Conservation (phyloP, 345 rosid species). For the Alliaria petiolata region DNA sequence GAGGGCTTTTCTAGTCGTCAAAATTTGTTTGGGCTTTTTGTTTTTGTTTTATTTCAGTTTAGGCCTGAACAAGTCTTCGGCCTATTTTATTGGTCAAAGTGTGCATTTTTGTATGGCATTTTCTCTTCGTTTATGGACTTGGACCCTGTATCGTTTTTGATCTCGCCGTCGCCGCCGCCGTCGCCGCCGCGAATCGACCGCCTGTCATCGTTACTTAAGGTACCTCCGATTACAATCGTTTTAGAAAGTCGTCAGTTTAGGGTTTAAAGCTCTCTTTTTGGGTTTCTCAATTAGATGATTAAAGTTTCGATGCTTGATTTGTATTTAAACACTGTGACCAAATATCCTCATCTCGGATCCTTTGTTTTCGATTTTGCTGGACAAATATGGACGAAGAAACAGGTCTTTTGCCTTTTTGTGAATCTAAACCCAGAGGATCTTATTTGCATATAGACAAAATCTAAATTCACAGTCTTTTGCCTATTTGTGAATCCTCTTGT, state of each 20-base stretch:
- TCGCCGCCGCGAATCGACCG: neutral
- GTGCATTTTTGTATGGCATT: neutral
- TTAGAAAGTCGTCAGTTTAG: neutral
- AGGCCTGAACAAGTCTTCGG: too few species aligned
- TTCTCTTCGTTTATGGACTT: too few species aligned
- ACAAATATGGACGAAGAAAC: neutral
- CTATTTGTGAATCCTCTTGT: neutral
- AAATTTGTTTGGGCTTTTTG: too few species aligned
- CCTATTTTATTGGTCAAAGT: too few species aligned
- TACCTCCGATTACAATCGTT: neutral
- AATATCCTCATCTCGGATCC: neutral
- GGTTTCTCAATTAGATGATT: slow-evolving; percentile 2
- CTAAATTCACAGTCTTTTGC: neutral
- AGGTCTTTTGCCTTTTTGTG: neutral
- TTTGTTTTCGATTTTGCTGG: too few species aligned
- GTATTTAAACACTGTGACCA: neutral
- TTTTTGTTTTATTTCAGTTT: too few species aligned
- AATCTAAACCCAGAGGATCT: neutral
- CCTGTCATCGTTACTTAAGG: neutral
- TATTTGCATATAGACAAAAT: neutral
- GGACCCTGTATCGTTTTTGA: neutral
- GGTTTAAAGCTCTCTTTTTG: neutral
- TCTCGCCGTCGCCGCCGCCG: neutral
- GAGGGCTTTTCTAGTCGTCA: too few species aligned
- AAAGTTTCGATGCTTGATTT: neutral